phyloP scores from a whole-genome alignment of 2,329 filamentous ascomycete genomes.

The Penicillium sp. region DNA sequence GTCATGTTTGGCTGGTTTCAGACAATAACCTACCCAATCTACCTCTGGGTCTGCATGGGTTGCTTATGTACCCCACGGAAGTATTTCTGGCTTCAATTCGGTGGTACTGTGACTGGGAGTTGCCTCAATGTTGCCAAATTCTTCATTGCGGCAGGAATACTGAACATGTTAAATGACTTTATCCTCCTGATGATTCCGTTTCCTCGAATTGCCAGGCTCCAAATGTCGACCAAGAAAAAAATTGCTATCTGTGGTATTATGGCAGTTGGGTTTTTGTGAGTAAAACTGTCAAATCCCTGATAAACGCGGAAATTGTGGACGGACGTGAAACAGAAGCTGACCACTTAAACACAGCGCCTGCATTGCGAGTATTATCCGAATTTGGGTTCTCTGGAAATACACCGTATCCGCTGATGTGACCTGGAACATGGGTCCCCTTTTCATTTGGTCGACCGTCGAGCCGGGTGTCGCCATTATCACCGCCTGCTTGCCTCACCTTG shows the following conservation, averaged over 20 bases:
- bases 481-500: slow-evolving; percentile 14
- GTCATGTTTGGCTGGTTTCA: background rate
- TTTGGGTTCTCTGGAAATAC: background rate
- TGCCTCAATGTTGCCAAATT: slow-evolving; percentile 9
- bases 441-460: slow-evolving; percentile 16
- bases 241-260: slow-evolving; percentile 14
- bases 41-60: slow-evolving; percentile 12
- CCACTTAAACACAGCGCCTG: background rate
- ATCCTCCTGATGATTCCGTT: slow-evolving; percentile 1
- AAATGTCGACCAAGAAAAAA: slow-evolving; percentile 13
- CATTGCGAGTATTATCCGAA: slow-evolving; percentile 4
- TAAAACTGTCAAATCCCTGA: background rate
- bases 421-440: slow-evolving; percentile 10
- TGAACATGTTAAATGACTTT: slow-evolving; percentile 14
- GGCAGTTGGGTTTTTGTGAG: slow-evolving; percentile 18
- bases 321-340: background rate
- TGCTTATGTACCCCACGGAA: slow-evolving; percentile 10
- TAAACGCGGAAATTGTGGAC: background rate
- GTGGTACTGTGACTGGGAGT: background rate
- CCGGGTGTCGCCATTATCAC: slow-evolving; percentile 10
- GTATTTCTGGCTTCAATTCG: slow-evolving; percentile 20
- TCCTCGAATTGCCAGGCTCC: slow-evolving; percentile 8
- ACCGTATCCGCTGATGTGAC: background rate
- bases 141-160: slow-evolving; percentile 8
- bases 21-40: slow-evolving; percentile 10